phyloP scores from a whole-genome alignment of 2,329 filamentous ascomycete genomes.

The Graphilbum sp. region DNA sequence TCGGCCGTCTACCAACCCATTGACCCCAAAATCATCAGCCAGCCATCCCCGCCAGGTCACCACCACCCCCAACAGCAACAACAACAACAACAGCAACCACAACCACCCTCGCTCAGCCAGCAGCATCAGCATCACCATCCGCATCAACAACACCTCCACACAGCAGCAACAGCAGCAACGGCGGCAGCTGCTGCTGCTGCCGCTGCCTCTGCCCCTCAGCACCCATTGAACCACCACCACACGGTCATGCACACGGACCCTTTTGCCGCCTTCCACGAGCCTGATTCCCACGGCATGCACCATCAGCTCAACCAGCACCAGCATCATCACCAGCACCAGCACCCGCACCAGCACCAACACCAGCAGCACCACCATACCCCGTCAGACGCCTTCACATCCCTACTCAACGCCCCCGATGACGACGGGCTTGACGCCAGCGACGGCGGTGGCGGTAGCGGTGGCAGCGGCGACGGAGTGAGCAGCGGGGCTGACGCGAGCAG shows the following conservation, averaged over 20 bases:
- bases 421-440: conserved; percentile 7
- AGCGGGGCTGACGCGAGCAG: background rate
- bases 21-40: conserved; percentile 42
- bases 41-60: conserved; percentile 16
- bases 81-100: background rate
- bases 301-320: conserved; percentile 6
- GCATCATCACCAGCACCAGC: no score
- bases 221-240: conserved; percentile 9
- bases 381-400: conserved; percentile 33
- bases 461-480: background rate
- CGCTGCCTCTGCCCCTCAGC: background rate
- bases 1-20: conserved; percentile 30
- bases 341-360: no score
- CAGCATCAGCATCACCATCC: background rate
- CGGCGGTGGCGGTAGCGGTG: background rate
- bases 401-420: conserved; percentile 31
- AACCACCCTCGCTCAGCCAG: background rate
- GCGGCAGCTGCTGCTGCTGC: background rate
- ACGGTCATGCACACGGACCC: conserved; percentile 11
- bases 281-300: conserved; percentile 17
- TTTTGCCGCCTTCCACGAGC: conserved; percentile 21
- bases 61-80: conserved; percentile 1
- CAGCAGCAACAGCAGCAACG: background rate
- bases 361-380: conserved; percentile 19
- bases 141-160: background rate